Evolutionary conservation across 768 basidiomycete genomes (phyloP), one percentile per base, ranked within the genome.

Genomic region (Tremella fuciformis): DNA sequence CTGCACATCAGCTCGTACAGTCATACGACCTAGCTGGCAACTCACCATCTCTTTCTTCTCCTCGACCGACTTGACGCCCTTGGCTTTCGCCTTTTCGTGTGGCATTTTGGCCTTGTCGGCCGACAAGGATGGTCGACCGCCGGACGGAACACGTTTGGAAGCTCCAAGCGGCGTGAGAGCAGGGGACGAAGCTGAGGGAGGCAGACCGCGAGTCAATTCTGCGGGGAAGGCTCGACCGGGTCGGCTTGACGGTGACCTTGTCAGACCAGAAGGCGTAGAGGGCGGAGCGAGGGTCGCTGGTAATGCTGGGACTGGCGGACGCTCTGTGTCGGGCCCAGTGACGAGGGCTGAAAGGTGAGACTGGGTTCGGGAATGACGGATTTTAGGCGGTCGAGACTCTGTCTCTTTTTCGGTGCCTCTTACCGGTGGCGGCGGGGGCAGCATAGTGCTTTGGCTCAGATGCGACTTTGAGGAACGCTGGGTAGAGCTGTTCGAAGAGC

Each of bases 21-120:
- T n/a, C n/a, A n/a, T n/a, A 47, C 8, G 4, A 13, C 4, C 19
- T 8, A 29, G 49, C 16, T 41, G 9, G 19, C n/a, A 6, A 68
- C 69, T 71, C 59, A 71, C 69, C 61, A 73, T 40, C 38, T 64
- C 62, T 57, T 73, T 73, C 60, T 73, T 73, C 51, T 73, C 69
- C 39, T 70, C 65, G 1, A 73, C 71, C 6, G 58, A 62, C 29
- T 56, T 57, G 16, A 66, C 60, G 13, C 40, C 46, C 42, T 22
- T 42, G 19, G 41, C 41, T 25, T 42, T 25, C 15, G 11, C 40
- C 54, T 52, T 37, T 41, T 44, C 41, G 13, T 37, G 11, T 11
- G 16, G 48, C 40, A 47, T 3, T 29, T 42, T 26, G 19, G 8
- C 4, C 29, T 8, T 29, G 13, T 25, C 40, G 13, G 39, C 40